A percentile compares a stretch with the other conserved stretches of the same genome.
These are phyloP conservation scores for Heritiera littoralis DNA, from an alignment of 345 rosid genomes.

Conservation along the genomic window DNA sequence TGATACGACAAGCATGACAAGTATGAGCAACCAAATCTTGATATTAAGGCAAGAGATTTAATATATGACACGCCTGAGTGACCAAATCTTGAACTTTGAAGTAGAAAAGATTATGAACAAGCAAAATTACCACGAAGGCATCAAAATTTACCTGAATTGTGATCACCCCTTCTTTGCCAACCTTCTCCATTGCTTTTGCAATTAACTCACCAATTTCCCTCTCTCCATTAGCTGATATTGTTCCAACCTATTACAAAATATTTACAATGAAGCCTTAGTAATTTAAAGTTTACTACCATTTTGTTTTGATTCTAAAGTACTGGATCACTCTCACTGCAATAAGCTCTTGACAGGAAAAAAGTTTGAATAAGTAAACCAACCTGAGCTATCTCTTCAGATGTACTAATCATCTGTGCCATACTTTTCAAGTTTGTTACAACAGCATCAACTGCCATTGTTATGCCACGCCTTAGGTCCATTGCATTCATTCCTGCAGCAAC, in stretches of 20 bases:
- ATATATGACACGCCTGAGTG: not conserved
- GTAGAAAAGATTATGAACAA: not conserved
- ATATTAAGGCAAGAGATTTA: not conserved
- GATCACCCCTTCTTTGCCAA: slow-evolving; percentile 99
- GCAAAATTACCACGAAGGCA: not conserved
- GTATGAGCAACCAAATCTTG: too few relatives aligned
- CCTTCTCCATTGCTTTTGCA: slow-evolving; percentile 99
- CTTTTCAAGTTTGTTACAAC: slow-evolving; percentile 90
- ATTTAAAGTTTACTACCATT: not conserved
- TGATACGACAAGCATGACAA: not conserved
- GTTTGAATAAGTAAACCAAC: slow-evolving; percentile 9
- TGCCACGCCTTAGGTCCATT: slow-evolving; percentile 93
- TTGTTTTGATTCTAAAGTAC: not conserved
- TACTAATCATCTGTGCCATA: slow-evolving; percentile 92
- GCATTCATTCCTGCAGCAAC: slow-evolving; percentile 98
- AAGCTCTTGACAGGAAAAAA: not conserved
- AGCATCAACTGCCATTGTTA: slow-evolving; percentile 86
- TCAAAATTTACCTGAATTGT: slow-evolving; percentile 72
- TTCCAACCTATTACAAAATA: slow-evolving; percentile 65
- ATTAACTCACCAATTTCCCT: slow-evolving; percentile 96
- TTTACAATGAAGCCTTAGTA: not conserved
- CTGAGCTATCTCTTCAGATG: slow-evolving; percentile 97
- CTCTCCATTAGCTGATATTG: slow-evolving; percentile 97
- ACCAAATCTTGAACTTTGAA: not conserved
- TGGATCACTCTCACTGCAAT: not conserved